These are phyloP conservation scores for Thraustochytrium striatum DNA, from an alignment of 352 stramenopile species.

Conservation along the genomic window DNA sequence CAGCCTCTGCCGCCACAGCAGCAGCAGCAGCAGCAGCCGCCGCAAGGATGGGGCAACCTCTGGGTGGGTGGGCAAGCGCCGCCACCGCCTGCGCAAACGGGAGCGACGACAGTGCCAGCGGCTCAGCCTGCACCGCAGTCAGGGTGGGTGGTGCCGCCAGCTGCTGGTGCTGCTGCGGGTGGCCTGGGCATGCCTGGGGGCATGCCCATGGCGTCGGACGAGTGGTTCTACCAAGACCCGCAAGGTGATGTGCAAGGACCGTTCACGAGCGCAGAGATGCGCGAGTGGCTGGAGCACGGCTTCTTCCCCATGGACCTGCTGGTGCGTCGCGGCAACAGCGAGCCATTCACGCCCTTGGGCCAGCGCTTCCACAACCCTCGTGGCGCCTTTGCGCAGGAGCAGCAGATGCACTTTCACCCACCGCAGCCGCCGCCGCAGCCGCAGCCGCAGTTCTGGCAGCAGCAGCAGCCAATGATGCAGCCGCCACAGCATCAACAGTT, in stretches of 20 bases:
- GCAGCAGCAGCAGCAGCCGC: too few relatives aligned
- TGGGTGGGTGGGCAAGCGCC: too few relatives aligned
- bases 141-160: background rate
- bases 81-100: too few relatives aligned
- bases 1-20: too few relatives aligned
- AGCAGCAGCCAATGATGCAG: background rate
- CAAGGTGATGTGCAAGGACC: constrained; percentile 73
- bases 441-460: background rate
- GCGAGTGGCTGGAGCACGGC: constrained; percentile 74
- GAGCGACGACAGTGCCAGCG: too few relatives aligned
- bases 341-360: constrained; percentile 61
- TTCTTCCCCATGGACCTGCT: constrained; percentile 75
- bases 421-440: background rate
- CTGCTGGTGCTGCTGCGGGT: background rate
- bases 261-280: constrained; percentile 72
- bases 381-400: constrained; percentile 57
- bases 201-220: background rate
- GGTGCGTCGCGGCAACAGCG: constrained; percentile 61
- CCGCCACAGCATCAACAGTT: background rate
- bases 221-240: constrained; percentile 77
- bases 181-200: constrained; percentile 5
- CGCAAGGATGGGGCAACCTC: too few relatives aligned
- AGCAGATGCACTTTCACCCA: constrained; percentile 15
- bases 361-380: constrained; percentile 61
- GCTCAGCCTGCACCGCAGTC: too few relatives aligned